A percentile compares a stretch with the other conserved stretches of the same genome.
These are phyloP conservation scores for Teratosphaeria gauchensis DNA, from an alignment of 2,329 filamentous ascomycete species.

Conservation along the genomic window DNA sequence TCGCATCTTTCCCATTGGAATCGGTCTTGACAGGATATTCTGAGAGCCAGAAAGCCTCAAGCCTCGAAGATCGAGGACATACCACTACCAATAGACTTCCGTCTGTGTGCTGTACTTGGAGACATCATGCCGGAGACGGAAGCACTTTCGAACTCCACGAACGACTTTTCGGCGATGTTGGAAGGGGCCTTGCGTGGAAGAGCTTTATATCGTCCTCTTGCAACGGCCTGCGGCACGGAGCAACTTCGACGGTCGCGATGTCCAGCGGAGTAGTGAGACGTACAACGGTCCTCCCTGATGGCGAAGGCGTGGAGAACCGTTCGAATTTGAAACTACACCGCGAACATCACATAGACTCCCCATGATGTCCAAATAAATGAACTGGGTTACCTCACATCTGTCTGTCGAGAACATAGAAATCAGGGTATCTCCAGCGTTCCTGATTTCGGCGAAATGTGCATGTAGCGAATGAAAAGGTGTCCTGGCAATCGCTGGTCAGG, in stretches of 20 bases:
- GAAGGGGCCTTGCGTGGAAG: neutral
- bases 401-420: neutral
- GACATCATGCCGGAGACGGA: neutral
- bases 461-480: neutral
- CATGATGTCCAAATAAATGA: neutral
- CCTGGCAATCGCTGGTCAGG: neutral
- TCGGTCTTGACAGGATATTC: no score
- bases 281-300: neutral
- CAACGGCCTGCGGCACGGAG: neutral
- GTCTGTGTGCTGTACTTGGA: neutral
- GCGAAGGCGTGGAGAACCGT: neutral
- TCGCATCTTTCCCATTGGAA: no score
- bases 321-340: neutral
- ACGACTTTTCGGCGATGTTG: neutral
- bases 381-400: neutral
- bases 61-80: no score
- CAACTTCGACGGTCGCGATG: neutral
- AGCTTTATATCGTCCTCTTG: neutral
- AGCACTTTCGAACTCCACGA: neutral
- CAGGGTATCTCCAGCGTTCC: no score
- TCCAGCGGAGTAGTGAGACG: no score
- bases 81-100: neutral
- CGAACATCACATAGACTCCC: neutral
- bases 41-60: no score
- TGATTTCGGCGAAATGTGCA: no score